Conservation (phyloP, 2,329 filamentous ascomycete genomes). For the Aphanocladium album region DNA sequence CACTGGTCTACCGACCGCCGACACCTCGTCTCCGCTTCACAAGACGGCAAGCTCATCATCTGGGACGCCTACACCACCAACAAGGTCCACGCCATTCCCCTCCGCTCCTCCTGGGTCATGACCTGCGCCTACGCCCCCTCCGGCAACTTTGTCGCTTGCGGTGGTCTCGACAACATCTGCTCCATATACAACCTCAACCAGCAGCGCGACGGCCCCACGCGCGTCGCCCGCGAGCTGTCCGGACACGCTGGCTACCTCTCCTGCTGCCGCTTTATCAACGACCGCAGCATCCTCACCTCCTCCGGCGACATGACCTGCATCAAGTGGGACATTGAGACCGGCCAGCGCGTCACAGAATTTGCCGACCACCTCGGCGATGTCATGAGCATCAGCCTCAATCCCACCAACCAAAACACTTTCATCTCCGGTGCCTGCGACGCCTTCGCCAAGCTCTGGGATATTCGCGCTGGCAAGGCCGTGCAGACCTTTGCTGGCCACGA, state of each 20-base stretch:
- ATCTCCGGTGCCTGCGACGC: constrained; percentile 99
- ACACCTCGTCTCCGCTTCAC: constrained; percentile 94
- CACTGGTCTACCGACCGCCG: constrained; percentile 98
- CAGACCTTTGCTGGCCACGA: constrained; percentile 98
- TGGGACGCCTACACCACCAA: constrained; percentile 99
- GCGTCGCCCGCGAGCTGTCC: constrained; percentile 90
- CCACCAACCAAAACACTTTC: constrained; percentile 98
- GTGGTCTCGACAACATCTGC: constrained; percentile 98
- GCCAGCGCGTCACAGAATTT: constrained; percentile 95
- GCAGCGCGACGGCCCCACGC: constrained; percentile 88
- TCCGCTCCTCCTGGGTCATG: constrained; percentile 99
- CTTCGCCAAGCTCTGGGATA: constrained; percentile 98
- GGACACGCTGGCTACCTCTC: constrained; percentile 96
- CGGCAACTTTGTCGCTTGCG: constrained; percentile 96
- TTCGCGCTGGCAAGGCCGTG: constrained; percentile 93
- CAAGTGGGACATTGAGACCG: constrained; percentile 99
- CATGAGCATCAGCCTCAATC: constrained; percentile 99
- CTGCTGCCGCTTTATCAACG: constrained; percentile 98
- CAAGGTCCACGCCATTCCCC: constrained; percentile 97
- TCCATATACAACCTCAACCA: constrained; percentile 99
- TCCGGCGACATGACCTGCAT: constrained; percentile 99
- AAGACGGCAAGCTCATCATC: constrained; percentile 99
- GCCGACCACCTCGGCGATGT: constrained; percentile 97
- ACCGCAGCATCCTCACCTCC: constrained; percentile 93
- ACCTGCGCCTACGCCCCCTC: constrained; percentile 98